Conservation (phyloP, 2,329 filamentous ascomycete genomes). For the Tolypocladium nubicola region DNA sequence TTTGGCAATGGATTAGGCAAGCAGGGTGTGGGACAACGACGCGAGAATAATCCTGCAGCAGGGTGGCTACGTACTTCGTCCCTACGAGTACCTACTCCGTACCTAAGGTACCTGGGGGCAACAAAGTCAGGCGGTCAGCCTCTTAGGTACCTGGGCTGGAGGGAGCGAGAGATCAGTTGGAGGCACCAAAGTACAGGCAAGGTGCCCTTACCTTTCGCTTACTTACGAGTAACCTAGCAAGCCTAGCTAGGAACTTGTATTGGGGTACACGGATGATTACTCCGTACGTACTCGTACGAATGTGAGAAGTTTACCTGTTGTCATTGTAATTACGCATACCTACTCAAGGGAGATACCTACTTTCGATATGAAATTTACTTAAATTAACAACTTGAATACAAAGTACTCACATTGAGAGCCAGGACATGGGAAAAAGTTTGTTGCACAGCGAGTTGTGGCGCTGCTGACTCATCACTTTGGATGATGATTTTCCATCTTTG, state of each 20-base stretch:
- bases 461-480: not conserved
- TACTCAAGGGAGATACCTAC: too few species aligned
- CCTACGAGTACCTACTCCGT: not conserved
- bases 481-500: too few species aligned
- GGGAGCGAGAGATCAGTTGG: not conserved
- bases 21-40: not conserved
- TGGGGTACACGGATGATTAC: not conserved
- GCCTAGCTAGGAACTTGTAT: too few species aligned
- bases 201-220: too few species aligned
- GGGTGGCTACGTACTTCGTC: not conserved
- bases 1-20: not conserved
- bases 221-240: too few species aligned
- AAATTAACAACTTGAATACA: too few species aligned
- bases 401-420: too few species aligned
- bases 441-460: not conserved
- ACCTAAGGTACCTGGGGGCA: not conserved
- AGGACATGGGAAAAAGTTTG: too few species aligned
- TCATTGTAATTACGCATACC: too few species aligned
- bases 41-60: not conserved
- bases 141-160: not conserved
- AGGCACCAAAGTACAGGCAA: not conserved
- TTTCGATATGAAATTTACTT: too few species aligned
- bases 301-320: too few species aligned
- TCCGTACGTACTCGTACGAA: too few species aligned
- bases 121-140: not conserved